Percentiles rank a stretch among this genome's conserved stretches.
Conservation (phyloP, 2,329 filamentous ascomycete genomes). For the Bipolaris zeicola region DNA sequence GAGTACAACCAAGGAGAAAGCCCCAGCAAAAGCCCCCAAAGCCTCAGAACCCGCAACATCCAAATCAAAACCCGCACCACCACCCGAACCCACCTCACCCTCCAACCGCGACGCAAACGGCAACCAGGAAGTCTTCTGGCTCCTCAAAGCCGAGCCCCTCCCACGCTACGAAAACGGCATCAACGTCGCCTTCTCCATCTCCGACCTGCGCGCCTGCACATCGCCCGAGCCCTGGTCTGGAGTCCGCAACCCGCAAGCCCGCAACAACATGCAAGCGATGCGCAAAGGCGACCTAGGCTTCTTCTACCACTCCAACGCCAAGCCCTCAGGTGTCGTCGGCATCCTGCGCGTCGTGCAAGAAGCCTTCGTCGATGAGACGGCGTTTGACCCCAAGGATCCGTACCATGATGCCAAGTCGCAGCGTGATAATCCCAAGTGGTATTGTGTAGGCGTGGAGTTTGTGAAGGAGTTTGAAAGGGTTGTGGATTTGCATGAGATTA, state of each 20-base stretch:
- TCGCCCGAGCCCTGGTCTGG: conserved; percentile 90
- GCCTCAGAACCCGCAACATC: conserved; percentile 9
- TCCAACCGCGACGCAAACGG: conserved; percentile 37
- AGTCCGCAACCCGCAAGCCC: conserved; percentile 63
- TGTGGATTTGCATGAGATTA: conserved; percentile 74
- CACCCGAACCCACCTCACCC: conserved; percentile 22
- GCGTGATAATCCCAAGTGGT: conserved; percentile 77
- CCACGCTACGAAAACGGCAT: conserved; percentile 82
- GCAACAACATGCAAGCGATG: conserved; percentile 92
- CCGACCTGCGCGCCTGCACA: conserved; percentile 75
- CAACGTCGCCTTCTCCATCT: conserved; percentile 93
- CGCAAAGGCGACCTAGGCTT: conserved; percentile 89
- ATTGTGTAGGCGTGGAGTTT: conserved; percentile 86
- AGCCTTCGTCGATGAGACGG: conserved; percentile 77
- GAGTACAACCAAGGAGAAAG: conserved; percentile 2
- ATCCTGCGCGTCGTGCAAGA: conserved; percentile 89
- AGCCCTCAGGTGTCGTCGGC: conserved; percentile 84
- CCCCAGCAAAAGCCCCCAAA: not conserved
- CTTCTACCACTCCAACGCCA: conserved; percentile 96
- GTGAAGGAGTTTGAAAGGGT: conserved; percentile 77
- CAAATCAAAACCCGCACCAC: conserved; percentile 14
- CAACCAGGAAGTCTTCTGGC: conserved; percentile 51
- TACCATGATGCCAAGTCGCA: conserved; percentile 85
- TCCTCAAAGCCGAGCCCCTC: conserved; percentile 72
- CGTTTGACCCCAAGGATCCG: conserved; percentile 72